Conservation (phyloP, 257 asterid species). For the Catharanthus roseus region DNA sequence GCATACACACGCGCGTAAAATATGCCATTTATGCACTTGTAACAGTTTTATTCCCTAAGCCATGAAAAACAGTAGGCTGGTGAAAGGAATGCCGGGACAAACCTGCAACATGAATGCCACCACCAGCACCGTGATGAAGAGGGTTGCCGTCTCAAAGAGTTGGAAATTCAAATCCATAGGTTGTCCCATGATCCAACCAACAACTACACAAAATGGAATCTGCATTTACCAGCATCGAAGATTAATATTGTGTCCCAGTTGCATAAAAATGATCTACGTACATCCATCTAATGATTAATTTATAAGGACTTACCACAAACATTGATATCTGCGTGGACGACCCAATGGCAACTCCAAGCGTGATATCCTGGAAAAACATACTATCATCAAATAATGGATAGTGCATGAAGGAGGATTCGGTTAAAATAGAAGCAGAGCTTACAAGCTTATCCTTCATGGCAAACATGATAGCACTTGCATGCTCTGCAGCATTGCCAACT, state of each 20-base stretch:
- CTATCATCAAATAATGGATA: conserved; percentile 7
- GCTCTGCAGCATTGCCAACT: conserved; percentile 97
- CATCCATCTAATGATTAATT: neutral
- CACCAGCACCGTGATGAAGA: conserved; percentile 89
- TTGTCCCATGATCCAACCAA: conserved; percentile 96
- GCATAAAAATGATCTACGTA: neutral
- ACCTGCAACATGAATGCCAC: conserved; percentile 99
- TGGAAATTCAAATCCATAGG: conserved; percentile 96
- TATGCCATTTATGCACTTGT: neutral
- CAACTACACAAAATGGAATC: conserved; percentile 97
- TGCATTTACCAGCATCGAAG: conserved; percentile 34
- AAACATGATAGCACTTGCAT: conserved; percentile 98
- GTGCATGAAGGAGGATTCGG: neutral
- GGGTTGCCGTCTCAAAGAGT: conserved; percentile 94
- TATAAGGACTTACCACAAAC: conserved; percentile 69
- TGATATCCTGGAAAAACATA: conserved; percentile 35
- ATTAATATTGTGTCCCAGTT: conserved; percentile 4
- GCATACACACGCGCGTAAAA: neutral
- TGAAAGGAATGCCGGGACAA: conserved; percentile 5
- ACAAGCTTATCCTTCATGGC: conserved; percentile 85
- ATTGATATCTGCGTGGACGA: conserved; percentile 97
- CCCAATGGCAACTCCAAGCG: conserved; percentile 95
- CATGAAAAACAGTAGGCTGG: neutral
- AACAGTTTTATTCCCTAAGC: neutral
- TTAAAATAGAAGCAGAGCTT: conserved; percentile 17